Conservation (phyloP, 768 basidiomycete genomes). For the Mrakia hoshinonis region DNA sequence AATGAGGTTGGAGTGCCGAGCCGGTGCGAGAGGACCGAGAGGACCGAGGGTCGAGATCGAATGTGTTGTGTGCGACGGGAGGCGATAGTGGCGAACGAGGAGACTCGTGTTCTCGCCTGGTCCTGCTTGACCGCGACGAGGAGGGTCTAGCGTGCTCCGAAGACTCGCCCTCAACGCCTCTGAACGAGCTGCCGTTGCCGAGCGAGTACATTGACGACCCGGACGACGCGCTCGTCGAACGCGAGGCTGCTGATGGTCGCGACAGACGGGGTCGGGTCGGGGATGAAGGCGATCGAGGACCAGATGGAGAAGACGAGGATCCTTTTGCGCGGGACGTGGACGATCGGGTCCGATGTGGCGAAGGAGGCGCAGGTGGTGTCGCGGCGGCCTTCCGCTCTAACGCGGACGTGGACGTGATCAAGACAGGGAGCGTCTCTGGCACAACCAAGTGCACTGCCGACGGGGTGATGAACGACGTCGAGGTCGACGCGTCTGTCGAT, state of each 20-base stretch:
- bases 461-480: slow-evolving; percentile 5
- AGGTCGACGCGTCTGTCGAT: not conserved
- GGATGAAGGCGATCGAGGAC: not conserved
- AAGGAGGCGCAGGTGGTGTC: not conserved
- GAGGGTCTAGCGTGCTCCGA: not conserved
- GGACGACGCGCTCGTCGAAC: not conserved
- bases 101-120: not conserved
- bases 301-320: not conserved
- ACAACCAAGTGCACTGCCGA: not conserved
- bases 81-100: too few relatives aligned
- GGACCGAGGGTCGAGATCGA: too few relatives aligned
- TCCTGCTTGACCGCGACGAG: not conserved
- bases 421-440: not conserved
- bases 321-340: not conserved
- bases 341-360: not conserved
- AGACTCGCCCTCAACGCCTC: not conserved
- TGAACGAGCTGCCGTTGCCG: slow-evolving; percentile 1
- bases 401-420: not conserved
- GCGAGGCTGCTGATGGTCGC: not conserved
- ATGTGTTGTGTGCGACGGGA: too few relatives aligned
- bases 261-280: not conserved
- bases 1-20: too few relatives aligned
- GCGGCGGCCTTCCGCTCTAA: not conserved
- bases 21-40: too few relatives aligned
- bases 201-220: slow-evolving; percentile 13